Evolutionary conservation across 257 asterid species (phyloP), one percentile per base, ranked within the genome.

Genomic region (Henckelia pumila): DNA sequence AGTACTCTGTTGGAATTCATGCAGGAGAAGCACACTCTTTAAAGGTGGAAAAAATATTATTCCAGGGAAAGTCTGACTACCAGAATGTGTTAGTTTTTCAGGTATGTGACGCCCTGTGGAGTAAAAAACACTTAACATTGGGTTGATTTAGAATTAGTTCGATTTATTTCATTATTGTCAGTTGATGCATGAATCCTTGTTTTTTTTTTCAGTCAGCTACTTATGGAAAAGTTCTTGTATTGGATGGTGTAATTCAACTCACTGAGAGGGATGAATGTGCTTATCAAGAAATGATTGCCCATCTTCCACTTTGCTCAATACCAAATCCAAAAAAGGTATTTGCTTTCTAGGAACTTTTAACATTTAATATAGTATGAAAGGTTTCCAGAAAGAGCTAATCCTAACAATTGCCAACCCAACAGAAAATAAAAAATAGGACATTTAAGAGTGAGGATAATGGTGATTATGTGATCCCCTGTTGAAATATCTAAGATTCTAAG

Each of bases 261-360:
- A 93, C 99, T 0, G 99, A 93, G 81, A 90, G 99, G 79, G 99
- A 93, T 78, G 99, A 93, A 83, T 93, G 97, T 87, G 96, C 99
- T 77, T 93, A 93, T 72, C 99, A 90, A 79, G 99, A 94, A 79
- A 94, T 94, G 99, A 94, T 94, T 64, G 59, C 88, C 50, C 99
- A 91, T 79, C 96, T 94, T 62, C 99, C 99, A 7, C 97, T 94
- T 63, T 81, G 91, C 83, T 94, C 99, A 32, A 91, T 94, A 68
- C 86, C 84, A 14, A 87, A 79, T 80, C 99, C 99, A 1, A 88
- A 78, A 81, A 94, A 94, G 97, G 99, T 88, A 71, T 19, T 56
- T 63, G 9, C 2, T 16, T 22, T 30, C 24, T 21, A 25, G 0
- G 53, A 56, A 63, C 26, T 53, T 73, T 23, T 65, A 65, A 37